A percentile compares a stretch with the other conserved stretches of the same genome.
These are phyloP conservation scores for Ploettnerulaceae sp. DNA, from an alignment of 2,329 filamentous ascomycete genomes.

Conservation along the genomic window DNA sequence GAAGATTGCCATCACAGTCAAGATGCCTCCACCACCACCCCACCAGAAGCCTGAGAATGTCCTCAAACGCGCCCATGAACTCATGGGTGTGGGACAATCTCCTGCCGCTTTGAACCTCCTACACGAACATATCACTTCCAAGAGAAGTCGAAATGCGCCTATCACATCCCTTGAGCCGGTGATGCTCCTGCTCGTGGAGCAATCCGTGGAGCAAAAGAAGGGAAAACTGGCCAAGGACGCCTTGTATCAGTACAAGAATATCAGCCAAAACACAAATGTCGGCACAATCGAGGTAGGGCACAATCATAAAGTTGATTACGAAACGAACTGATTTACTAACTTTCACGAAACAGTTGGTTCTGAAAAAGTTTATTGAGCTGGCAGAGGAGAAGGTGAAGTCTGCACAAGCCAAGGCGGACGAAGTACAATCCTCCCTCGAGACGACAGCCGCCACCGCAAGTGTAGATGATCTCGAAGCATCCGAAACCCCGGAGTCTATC, in stretches of 20 bases:
- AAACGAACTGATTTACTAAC: slow-evolving; percentile 14
- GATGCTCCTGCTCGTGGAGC: slow-evolving; percentile 95
- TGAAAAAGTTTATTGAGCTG: slow-evolving; percentile 97
- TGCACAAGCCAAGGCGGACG: slow-evolving; percentile 92
- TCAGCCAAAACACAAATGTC: slow-evolving; percentile 97
- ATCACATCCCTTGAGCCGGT: slow-evolving; percentile 96
- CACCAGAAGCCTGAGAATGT: slow-evolving; percentile 99
- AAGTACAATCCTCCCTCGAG: slow-evolving; percentile 84
- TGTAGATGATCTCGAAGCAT: slow-evolving; percentile 93
- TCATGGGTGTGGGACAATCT: slow-evolving; percentile 94
- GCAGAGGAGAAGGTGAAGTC: slow-evolving; percentile 94
- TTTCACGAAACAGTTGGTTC: slow-evolving; percentile 58
- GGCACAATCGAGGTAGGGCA: slow-evolving; percentile 81
- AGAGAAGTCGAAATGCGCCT: slow-evolving; percentile 94
- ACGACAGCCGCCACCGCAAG: slow-evolving; percentile 66
- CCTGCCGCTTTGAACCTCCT: slow-evolving; percentile 89
- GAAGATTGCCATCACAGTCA: too few species aligned
- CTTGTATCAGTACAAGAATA: slow-evolving; percentile 99
- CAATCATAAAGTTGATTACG: not conserved
- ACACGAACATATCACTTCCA: slow-evolving; percentile 98
- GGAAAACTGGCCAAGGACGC: slow-evolving; percentile 98
- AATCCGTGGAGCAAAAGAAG: slow-evolving; percentile 95
- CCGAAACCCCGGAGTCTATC: slow-evolving; percentile 96
- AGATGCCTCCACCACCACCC: slow-evolving; percentile 79
- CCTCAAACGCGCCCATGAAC: slow-evolving; percentile 95